phyloP scores from a whole-genome alignment of 441 rosid genomes.

The Gossypium laxum region DNA sequence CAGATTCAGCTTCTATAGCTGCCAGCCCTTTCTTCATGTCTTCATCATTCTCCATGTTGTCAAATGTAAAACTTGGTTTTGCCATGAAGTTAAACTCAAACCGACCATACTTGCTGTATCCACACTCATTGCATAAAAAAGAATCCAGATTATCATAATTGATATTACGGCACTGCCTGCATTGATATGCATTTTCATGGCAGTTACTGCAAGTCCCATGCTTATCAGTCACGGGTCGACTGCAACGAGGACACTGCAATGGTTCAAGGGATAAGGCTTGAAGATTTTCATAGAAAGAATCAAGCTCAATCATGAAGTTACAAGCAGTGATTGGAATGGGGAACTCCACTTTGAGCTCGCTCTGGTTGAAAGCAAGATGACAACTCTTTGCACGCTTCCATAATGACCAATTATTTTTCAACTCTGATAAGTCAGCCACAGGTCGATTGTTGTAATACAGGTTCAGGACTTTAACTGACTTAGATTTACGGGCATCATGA shows the following conservation, averaged over 20 bases:
- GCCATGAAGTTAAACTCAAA: constrained; percentile 99
- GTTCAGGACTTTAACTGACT: constrained; percentile 95
- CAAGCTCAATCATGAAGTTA: constrained; percentile 99
- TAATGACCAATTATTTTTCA: constrained; percentile 96
- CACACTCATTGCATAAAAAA: constrained; percentile 99
- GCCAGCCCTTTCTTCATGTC: constrained; percentile 99
- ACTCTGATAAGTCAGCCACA: constrained; percentile 91
- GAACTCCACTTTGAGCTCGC: constrained; percentile 96
- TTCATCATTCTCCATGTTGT: constrained; percentile 98
- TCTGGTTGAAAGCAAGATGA: constrained; percentile 95
- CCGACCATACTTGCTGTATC: constrained; percentile 98
- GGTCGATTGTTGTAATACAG: constrained; percentile 97
- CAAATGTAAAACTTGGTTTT: constrained; percentile 95
- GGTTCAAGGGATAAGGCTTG: constrained; percentile 99
- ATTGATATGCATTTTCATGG: constrained; percentile 99
- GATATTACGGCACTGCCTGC: constrained; percentile 99
- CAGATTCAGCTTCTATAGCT: constrained; percentile 97
- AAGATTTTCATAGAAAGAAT: constrained; percentile 99
- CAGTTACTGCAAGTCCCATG: constrained; percentile 98
- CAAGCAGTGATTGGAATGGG: constrained; percentile 99
- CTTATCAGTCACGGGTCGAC: constrained; percentile 94
- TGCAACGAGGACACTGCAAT: constrained; percentile 99
- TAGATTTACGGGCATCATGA: constrained; percentile 97
- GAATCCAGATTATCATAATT: constrained; percentile 98
- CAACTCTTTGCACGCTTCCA: constrained; percentile 99